A percentile compares a stretch with the other conserved stretches of the same genome.
Evolutionary conservation across 192 early-diverging fungal genomes (phyloP).

Genomic region (Coemansia sp.): DNA sequence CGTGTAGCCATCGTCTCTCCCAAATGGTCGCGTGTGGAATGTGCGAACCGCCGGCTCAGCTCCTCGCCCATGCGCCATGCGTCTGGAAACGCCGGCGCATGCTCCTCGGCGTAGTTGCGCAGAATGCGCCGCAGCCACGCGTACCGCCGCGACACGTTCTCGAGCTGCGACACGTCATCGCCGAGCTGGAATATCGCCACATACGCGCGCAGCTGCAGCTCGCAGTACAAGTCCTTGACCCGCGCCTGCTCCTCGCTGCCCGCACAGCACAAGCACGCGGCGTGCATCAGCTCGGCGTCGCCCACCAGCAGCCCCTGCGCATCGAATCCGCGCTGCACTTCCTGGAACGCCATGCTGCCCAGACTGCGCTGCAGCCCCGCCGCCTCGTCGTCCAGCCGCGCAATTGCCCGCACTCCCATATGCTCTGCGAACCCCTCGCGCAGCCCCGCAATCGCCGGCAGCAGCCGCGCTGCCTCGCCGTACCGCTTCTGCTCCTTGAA

Average conservation of each 20-base stretch:
- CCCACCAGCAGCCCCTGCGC: constrained; percentile 60
- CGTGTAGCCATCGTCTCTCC: constrained; percentile 63
- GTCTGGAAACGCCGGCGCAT: constrained; percentile 76
- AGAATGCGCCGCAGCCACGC: constrained; percentile 91
- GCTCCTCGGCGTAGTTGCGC: constrained; percentile 87
- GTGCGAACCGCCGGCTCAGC: constrained; percentile 76
- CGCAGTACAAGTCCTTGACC: constrained; percentile 71
- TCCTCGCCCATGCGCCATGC: constrained; percentile 64
- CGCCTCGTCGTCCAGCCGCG: constrained; percentile 64
- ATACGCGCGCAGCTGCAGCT: constrained; percentile 81
- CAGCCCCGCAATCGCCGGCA: constrained; percentile 80
- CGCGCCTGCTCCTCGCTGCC: constrained; percentile 66
- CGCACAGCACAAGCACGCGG: constrained; percentile 79
- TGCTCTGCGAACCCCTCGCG: constrained; percentile 74
- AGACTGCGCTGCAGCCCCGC: constrained; percentile 62
- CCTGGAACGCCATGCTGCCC: constrained; percentile 63
- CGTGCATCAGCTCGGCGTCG: constrained; percentile 58
- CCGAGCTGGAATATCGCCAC: constrained; percentile 70
- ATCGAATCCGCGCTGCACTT: constrained; percentile 75
- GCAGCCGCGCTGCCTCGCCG: constrained; percentile 71
- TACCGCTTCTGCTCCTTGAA: constrained; percentile 72
- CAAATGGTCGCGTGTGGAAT: constrained; percentile 70
- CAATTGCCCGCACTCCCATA: constrained; percentile 73
- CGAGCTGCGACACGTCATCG: constrained; percentile 78
- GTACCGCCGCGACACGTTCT: constrained; percentile 82